Conservation (phyloP, 371 early-diverging fungal genomes). For the Saksenaea oblongispora region DNA sequence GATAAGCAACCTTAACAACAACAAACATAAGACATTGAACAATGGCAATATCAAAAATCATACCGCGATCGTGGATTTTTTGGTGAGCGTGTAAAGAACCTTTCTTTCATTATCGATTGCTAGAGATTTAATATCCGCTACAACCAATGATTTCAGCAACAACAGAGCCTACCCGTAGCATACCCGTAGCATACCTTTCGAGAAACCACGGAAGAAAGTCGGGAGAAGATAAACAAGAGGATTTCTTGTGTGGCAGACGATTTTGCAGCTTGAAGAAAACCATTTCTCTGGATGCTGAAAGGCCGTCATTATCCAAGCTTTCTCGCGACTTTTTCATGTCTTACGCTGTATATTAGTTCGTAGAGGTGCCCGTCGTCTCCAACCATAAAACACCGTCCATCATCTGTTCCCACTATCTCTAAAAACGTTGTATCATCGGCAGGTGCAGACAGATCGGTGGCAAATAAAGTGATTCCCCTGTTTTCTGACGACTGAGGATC, state of each 20-base stretch:
- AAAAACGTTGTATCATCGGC: constrained; percentile 77
- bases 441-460: constrained; percentile 71
- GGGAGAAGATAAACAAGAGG: constrained; percentile 60
- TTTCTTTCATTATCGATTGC: constrained; percentile 73
- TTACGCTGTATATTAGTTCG: constrained; percentile 81
- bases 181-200: constrained; percentile 13
- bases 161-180: neutral
- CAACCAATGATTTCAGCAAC: constrained; percentile 21
- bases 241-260: constrained; percentile 60
- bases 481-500: constrained; percentile 15
- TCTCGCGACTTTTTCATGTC: neutral
- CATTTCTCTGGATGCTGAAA: constrained; percentile 62
- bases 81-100: constrained; percentile 68
- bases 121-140: constrained; percentile 51
- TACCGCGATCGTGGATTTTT: constrained; percentile 73
- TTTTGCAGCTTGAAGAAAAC: constrained; percentile 69
- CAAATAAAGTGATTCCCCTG: constrained; percentile 44
- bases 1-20: constrained; percentile 24
- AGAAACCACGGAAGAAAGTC: constrained; percentile 43
- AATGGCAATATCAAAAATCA: neutral
- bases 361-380: constrained; percentile 82
- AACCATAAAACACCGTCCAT: constrained; percentile 83
- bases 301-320: neutral
- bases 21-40: neutral
- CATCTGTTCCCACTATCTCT: constrained; percentile 66